A percentile compares a stretch with the other conserved stretches of the same genome.
Conservation (phyloP, 192 early-diverging fungal species). For the Pilaira anomala region DNA sequence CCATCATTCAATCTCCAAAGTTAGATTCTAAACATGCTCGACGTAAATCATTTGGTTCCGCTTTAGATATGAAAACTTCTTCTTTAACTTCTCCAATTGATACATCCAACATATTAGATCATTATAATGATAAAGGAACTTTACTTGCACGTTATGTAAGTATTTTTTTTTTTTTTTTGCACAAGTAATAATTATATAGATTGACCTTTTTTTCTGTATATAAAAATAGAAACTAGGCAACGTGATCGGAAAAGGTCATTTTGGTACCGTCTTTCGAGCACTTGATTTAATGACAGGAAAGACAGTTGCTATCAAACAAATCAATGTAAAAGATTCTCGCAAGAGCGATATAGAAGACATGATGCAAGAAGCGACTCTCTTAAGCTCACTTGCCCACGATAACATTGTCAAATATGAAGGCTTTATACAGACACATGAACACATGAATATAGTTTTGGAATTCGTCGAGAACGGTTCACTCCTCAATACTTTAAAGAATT, state of each 20-base stretch:
- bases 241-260: conserved; percentile 86
- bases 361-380: conserved; percentile 83
- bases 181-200: too few species aligned
- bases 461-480: conserved; percentile 95
- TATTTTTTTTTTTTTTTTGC: background rate
- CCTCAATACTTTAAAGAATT: conserved; percentile 76
- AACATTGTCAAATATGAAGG: conserved; percentile 86
- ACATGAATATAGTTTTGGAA: conserved; percentile 86
- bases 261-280: conserved; percentile 83
- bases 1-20: too few species aligned
- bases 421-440: conserved; percentile 66
- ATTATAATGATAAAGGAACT: conserved; percentile 37
- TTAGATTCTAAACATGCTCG: background rate
- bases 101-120: background rate
- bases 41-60: conserved; percentile 12
- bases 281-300: conserved; percentile 74
- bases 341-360: conserved; percentile 66
- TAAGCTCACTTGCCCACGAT: conserved; percentile 78
- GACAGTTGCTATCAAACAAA: conserved; percentile 87
- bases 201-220: too few species aligned
- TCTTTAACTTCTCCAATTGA: background rate
- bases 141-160: conserved; percentile 49
- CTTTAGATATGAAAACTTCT: background rate
- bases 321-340: conserved; percentile 60
- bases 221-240: conserved; percentile 72